phyloP scores from a whole-genome alignment of 495 filamentous ascomycete genomes.

The Podospora comata region DNA sequence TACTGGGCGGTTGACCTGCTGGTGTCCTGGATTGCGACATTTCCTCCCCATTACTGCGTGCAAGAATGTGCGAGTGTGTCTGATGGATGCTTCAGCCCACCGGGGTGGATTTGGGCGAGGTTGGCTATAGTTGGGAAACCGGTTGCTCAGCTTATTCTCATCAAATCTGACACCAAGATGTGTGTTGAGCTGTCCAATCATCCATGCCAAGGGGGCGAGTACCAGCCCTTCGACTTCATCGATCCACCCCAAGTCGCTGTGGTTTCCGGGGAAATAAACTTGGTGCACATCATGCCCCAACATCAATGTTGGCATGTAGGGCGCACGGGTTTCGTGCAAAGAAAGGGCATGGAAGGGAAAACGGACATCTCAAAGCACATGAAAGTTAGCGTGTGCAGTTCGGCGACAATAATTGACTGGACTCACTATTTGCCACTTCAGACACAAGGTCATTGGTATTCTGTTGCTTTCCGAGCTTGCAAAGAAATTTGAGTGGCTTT shows the following conservation, averaged over 20 bases:
- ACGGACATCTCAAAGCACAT: background rate
- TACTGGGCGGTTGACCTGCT: background rate
- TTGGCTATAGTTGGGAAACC: background rate
- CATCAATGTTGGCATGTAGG: conserved; percentile 3
- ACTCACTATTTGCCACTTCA: background rate
- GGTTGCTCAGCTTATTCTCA: background rate
- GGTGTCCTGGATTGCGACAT: background rate
- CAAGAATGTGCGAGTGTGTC: background rate
- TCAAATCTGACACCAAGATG: background rate
- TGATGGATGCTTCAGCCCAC: background rate
- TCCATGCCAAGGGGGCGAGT: background rate
- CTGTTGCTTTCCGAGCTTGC: background rate
- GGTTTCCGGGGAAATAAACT: conserved; percentile 1
- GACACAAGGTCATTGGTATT: background rate
- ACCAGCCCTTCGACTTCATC: background rate
- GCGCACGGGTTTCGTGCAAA: background rate
- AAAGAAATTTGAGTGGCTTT: background rate
- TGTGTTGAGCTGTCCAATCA: background rate
- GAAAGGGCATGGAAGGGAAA: background rate
- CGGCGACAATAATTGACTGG: background rate
- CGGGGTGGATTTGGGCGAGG: background rate
- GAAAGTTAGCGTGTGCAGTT: background rate
- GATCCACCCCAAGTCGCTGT: conserved; percentile 1
- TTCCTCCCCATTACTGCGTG: background rate
- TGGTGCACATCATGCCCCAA: background rate